phyloP scores from a whole-genome alignment of 2,329 filamentous ascomycete genomes.

The Aphanoascus verrucosus region DNA sequence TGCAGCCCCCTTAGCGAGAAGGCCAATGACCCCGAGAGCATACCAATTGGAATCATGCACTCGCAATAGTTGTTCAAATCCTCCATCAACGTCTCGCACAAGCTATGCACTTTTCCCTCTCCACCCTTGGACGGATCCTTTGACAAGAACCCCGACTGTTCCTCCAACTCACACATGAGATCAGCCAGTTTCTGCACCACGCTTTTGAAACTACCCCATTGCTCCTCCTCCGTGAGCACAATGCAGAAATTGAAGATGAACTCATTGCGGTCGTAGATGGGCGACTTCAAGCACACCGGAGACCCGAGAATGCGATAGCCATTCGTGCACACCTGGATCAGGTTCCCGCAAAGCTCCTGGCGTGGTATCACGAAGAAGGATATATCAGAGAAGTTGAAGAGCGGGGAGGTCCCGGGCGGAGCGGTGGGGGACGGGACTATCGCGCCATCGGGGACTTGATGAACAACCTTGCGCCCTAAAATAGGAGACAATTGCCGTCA shows the following conservation, averaged over 20 bases:
- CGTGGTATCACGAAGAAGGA: constrained; percentile 90
- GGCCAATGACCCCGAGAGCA: constrained; percentile 25
- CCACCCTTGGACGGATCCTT: constrained; percentile 36
- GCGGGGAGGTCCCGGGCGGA: constrained; percentile 45
- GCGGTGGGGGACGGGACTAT: constrained; percentile 41
- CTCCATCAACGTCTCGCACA: constrained; percentile 79
- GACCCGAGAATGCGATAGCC: constrained; percentile 76
- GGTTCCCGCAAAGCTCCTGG: constrained; percentile 88
- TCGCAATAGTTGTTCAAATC: constrained; percentile 95
- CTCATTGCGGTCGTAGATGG: constrained; percentile 79
- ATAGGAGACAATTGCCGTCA: constrained; percentile 8
- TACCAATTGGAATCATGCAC: constrained; percentile 94
- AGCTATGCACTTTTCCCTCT: constrained; percentile 49
- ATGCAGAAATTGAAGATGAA: constrained; percentile 98
- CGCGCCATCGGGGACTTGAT: constrained; percentile 53
- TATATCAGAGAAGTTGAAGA: constrained; percentile 77
- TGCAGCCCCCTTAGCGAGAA: neutral
- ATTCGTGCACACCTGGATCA: constrained; percentile 59
- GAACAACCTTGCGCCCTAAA: constrained; percentile 51
- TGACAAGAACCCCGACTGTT: constrained; percentile 70
- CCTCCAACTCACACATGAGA: constrained; percentile 80
- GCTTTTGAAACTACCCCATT: constrained; percentile 69
- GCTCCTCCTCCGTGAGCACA: constrained; percentile 58
- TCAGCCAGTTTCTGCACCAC: constrained; percentile 77
- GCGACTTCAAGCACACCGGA: constrained; percentile 74